phyloP scores from a whole-genome alignment of 129 eudicot genomes.

The Erigeron canadensis region DNA sequence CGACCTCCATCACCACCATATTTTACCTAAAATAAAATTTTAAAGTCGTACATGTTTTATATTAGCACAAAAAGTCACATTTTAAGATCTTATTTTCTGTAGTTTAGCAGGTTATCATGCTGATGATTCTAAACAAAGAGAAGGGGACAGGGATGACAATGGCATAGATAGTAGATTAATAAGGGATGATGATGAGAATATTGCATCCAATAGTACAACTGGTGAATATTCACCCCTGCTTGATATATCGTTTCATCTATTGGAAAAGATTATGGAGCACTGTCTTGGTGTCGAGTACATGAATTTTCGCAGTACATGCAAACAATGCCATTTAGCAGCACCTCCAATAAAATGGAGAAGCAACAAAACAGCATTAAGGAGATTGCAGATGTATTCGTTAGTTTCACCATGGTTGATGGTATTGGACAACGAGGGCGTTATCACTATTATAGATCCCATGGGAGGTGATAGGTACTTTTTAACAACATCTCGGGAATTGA shows the following conservation, averaged over 20 bases:
- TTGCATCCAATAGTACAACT: not conserved
- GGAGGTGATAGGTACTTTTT: not conserved
- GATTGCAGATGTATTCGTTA: not conserved
- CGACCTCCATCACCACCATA: too few species aligned
- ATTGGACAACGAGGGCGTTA: not conserved
- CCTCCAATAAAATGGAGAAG: not conserved
- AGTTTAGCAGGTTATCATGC: constrained; percentile 16
- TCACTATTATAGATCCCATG: not conserved
- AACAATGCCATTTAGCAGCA: not conserved
- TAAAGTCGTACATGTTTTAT: not conserved
- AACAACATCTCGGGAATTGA: not conserved
- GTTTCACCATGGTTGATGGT: not conserved
- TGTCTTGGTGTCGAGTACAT: not conserved
- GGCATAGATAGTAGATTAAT: not conserved
- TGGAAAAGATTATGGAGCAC: not conserved
- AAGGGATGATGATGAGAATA: not conserved
- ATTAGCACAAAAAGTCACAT: not conserved
- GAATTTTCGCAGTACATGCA: not conserved
- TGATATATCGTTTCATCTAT: not conserved
- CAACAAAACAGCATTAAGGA: not conserved
- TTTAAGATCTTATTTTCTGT: not conserved
- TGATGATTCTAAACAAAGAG: constrained; percentile 3
- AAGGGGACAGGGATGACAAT: not conserved
- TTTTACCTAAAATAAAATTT: too few species aligned
- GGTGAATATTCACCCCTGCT: not conserved